These are phyloP conservation scores for Cephaloascus albidus DNA, from an alignment of 805 yeast genomes.

Conservation along the genomic window DNA sequence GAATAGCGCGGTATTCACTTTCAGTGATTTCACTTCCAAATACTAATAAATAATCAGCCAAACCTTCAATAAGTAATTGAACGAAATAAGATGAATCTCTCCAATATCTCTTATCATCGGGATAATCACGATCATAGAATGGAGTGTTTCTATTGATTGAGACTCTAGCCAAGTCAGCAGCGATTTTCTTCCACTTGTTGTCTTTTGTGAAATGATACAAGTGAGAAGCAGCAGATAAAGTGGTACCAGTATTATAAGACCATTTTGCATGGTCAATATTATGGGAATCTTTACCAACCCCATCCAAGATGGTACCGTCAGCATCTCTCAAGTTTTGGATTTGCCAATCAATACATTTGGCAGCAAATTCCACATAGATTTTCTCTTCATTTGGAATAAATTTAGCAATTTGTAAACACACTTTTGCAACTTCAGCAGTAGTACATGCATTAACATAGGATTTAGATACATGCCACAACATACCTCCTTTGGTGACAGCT, in stretches of 20 bases:
- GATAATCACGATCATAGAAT: conserved; percentile 57
- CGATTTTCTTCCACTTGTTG: conserved; percentile 36
- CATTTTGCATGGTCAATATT: conserved; percentile 43
- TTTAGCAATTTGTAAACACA: conserved; percentile 46
- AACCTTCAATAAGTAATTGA: conserved; percentile 57
- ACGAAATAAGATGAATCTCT: conserved; percentile 55
- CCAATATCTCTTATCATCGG: conserved; percentile 47
- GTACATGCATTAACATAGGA: conserved; percentile 57
- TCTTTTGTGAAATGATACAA: conserved; percentile 43
- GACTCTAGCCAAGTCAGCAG: conserved; percentile 45
- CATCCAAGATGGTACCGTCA: conserved; percentile 47
- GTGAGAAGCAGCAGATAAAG: conserved; percentile 43
- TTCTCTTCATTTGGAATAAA: conserved; percentile 38
- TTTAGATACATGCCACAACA: conserved; percentile 57
- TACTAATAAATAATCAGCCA: conserved; percentile 52
- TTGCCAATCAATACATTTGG: conserved; percentile 50
- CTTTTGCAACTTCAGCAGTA: conserved; percentile 58
- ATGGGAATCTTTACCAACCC: conserved; percentile 37
- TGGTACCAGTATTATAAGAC: conserved; percentile 63
- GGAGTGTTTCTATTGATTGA: conserved; percentile 46
- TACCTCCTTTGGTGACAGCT: conserved; percentile 45
- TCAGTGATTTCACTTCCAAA: conserved; percentile 31
- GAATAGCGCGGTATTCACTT: conserved; percentile 22
- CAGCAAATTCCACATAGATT: conserved; percentile 48
- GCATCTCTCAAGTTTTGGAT: conserved; percentile 41